Evolutionary conservation across 306 rosid genomes (phyloP), one percentile per base, ranked within the genome.

Genomic region (Bauhinia variegata): DNA sequence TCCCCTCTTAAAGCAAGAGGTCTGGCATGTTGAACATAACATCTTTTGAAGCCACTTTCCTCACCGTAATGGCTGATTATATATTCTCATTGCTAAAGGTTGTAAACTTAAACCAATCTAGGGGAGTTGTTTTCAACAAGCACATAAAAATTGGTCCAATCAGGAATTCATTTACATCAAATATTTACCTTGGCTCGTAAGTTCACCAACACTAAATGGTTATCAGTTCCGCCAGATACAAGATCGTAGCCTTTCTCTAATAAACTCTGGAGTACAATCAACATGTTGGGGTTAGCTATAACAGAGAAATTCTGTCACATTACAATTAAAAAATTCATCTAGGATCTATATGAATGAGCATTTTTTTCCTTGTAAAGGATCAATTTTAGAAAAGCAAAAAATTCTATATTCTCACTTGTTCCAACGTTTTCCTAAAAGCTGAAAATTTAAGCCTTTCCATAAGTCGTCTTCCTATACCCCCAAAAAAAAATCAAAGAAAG

Each of bases 141-240:
- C 51, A 42, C 55, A 58, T 47, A 68, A 60, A 60, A 56, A 70
- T 6, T 31, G 72, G 44, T 57, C 53, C 43, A 5, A 55, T 14
- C 52, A 34, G 2, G 54, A 67, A 11, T 66, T 42, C 59, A 16
- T 48, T 23, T 23, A 1, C 28, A 23, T 1, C 28, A 23, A 23
- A 2, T 48, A 8, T 46, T 65, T 82, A 92, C 98, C 98, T 87
- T 84, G 83, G 87, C 80, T 78, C 91, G 84, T 61, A 92, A 78
- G 82, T 92, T 89, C 65, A 92, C 96, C 13, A 92, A 74, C 72
- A 89, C 91, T 60, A 92, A 75, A 79, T 92, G 98, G 84, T 89
- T 92, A 15, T 92, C 98, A 0, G 98, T 89, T 79, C 98, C 98
- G 70, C 95, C 98, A 55, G 98, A 92, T 50, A 92, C 98, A 71